Percentiles rank a stretch among this genome's conserved stretches.
phyloP scores from a whole-genome alignment of 116 monocot species.

The Papilionanthe hybrid region DNA sequence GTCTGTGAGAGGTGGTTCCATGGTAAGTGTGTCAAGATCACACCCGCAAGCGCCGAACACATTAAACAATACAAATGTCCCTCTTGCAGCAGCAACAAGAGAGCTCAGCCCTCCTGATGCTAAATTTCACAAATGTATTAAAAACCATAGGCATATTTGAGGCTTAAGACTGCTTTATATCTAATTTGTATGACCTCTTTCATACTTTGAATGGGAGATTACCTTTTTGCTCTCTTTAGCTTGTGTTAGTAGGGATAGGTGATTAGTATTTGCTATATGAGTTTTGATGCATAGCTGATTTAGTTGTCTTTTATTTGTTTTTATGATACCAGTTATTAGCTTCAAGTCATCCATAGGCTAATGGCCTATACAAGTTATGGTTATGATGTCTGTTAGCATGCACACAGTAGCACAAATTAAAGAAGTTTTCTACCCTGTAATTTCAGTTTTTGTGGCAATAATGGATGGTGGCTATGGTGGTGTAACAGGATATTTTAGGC shows the following conservation, averaged over 20 bases:
- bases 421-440: too few species aligned
- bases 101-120: constrained; percentile 15
- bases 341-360: too few species aligned
- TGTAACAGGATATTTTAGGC: too few species aligned
- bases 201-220: not conserved
- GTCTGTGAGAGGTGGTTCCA: constrained; percentile 43
- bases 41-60: constrained; percentile 35
- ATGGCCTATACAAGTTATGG: too few species aligned
- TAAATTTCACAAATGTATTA: not conserved
- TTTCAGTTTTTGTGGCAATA: too few species aligned
- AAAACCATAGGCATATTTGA: not conserved
- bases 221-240: not conserved
- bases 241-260: not conserved
- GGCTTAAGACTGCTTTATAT: not conserved
- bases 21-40: constrained; percentile 39
- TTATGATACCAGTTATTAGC: too few species aligned
- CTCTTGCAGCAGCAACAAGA: constrained; percentile 35
- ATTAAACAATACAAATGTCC: constrained; percentile 44
- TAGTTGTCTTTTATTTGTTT: too few species aligned
- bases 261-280: not conserved
- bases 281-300: too few species aligned
- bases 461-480: too few species aligned
- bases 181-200: not conserved
- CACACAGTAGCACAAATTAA: too few species aligned
- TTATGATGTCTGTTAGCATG: too few species aligned